Percentiles rank a stretch among this genome's conserved stretches.
phyloP scores from a whole-genome alignment of 169 alveolate species.

The Babesia ovata region DNA sequence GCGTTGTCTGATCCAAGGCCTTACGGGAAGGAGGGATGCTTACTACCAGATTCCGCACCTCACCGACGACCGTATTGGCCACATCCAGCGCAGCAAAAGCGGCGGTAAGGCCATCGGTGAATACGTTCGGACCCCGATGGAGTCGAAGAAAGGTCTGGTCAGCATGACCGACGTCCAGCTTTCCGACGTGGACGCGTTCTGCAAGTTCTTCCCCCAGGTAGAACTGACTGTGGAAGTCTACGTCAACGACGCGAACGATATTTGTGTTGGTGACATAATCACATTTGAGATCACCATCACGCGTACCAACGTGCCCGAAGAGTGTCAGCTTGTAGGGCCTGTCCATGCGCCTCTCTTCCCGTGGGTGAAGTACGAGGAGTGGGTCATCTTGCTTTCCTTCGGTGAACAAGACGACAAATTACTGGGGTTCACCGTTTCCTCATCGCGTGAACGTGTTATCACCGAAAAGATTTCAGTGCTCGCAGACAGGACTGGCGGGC shows the following conservation, averaged over 20 bases:
- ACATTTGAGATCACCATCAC: conserved; percentile 81
- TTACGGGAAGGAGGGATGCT: conserved; percentile 79
- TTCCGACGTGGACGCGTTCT: conserved; percentile 83
- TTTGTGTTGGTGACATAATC: conserved; percentile 86
- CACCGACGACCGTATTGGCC: conserved; percentile 75
- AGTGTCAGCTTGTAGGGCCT: conserved; percentile 84
- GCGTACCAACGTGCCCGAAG: conserved; percentile 78
- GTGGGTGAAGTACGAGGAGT: conserved; percentile 86
- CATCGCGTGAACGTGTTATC: conserved; percentile 74
- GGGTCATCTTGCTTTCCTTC: conserved; percentile 82
- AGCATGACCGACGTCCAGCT: conserved; percentile 78
- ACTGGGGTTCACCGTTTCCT: conserved; percentile 70
- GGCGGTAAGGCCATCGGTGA: conserved; percentile 80
- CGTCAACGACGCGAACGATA: conserved; percentile 86
- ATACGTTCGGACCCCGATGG: conserved; percentile 79
- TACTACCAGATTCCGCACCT: conserved; percentile 89
- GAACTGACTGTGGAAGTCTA: conserved; percentile 76
- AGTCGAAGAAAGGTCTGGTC: conserved; percentile 78
- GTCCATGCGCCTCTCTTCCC: conserved; percentile 88
- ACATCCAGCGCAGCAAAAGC: conserved; percentile 77
- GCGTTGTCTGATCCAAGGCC: conserved; percentile 86
- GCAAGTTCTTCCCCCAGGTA: conserved; percentile 77
- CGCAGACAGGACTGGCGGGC: conserved; percentile 78
- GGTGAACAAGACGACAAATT: conserved; percentile 45
- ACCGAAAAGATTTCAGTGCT: conserved; percentile 75